Percentiles rank a stretch among this genome's conserved stretches.
phyloP scores from a whole-genome alignment of 371 early-diverging fungal species.

The Nematocida ironsii region DNA sequence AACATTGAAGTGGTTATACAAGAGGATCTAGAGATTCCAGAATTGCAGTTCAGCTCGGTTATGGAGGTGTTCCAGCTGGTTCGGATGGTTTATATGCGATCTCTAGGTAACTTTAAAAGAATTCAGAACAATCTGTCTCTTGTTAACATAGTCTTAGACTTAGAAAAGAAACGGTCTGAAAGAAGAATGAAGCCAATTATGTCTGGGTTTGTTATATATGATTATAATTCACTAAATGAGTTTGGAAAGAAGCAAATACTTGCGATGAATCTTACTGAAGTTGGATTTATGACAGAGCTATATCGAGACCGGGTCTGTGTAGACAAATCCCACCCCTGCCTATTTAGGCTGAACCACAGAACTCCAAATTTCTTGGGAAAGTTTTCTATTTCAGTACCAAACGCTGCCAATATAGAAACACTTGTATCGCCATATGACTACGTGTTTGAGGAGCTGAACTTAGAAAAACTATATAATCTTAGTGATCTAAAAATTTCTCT shows the following conservation, averaged over 20 bases:
- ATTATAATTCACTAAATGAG: constrained; percentile 43
- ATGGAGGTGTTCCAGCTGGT: constrained; percentile 29
- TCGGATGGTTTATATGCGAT: background rate
- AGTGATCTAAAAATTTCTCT: constrained; percentile 30
- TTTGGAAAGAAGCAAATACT: constrained; percentile 38
- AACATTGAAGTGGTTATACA: constrained; percentile 28
- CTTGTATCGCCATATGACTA: constrained; percentile 14
- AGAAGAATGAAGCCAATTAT: constrained; percentile 6
- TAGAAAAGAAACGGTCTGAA: constrained; percentile 43
- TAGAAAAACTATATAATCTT: constrained; percentile 14
- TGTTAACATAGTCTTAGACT: constrained; percentile 46
- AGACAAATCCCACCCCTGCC: constrained; percentile 16
- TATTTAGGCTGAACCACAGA: constrained; percentile 8
- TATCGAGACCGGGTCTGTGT: constrained; percentile 14
- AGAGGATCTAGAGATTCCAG: constrained; percentile 25
- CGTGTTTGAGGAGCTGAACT: constrained; percentile 23
- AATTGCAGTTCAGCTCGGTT: constrained; percentile 47
- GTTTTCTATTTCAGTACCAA: constrained; percentile 20
- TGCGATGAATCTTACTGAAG: background rate
- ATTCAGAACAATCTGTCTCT: constrained; percentile 37
- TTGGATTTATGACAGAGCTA: constrained; percentile 28
- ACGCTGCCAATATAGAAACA: background rate
- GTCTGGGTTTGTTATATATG: constrained; percentile 29
- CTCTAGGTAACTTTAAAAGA: constrained; percentile 25
- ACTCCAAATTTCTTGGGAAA: constrained; percentile 47